phyloP scores from a whole-genome alignment of 2,329 filamentous ascomycete species.

The Canariomyces notabilis region DNA sequence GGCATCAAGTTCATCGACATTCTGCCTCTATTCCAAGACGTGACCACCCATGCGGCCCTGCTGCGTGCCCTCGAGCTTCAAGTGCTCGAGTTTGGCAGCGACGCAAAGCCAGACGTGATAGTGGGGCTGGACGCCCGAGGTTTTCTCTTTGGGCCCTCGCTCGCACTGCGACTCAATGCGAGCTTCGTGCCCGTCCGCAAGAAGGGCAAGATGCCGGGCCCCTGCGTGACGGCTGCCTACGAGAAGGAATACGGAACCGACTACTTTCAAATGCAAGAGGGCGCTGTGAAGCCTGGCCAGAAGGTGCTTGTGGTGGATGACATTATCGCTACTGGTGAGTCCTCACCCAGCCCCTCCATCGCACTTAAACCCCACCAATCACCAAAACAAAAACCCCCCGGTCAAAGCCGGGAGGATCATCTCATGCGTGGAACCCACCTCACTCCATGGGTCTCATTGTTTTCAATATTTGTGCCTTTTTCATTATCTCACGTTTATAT shows the following conservation, averaged over 20 bases:
- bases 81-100: constrained; percentile 50
- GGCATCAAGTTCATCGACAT: constrained; percentile 98
- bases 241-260: constrained; percentile 96
- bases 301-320: constrained; percentile 93
- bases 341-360: neutral
- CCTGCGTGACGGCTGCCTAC: constrained; percentile 78
- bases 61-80: constrained; percentile 82
- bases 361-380: constrained; percentile 10
- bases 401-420: constrained; percentile 3
- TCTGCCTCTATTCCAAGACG: constrained; percentile 86
- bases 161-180: constrained; percentile 77
- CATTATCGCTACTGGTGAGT: constrained; percentile 92
- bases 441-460: constrained; percentile 13
- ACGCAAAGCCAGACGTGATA: constrained; percentile 73
- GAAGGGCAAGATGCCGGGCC: constrained; percentile 89
- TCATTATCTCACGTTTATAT: neutral
- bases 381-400: constrained; percentile 2
- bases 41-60: constrained; percentile 66
- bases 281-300: constrained; percentile 77
- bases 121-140: constrained; percentile 91
- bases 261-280: constrained; percentile 91
- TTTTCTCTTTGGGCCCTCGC: constrained; percentile 87
- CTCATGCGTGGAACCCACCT: constrained; percentile 3
- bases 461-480: neutral
- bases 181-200: constrained; percentile 92